Base-by-base conservation (phyloP, 1,139 yeast genomes). In the Taphrina wiesneri region DNA sequence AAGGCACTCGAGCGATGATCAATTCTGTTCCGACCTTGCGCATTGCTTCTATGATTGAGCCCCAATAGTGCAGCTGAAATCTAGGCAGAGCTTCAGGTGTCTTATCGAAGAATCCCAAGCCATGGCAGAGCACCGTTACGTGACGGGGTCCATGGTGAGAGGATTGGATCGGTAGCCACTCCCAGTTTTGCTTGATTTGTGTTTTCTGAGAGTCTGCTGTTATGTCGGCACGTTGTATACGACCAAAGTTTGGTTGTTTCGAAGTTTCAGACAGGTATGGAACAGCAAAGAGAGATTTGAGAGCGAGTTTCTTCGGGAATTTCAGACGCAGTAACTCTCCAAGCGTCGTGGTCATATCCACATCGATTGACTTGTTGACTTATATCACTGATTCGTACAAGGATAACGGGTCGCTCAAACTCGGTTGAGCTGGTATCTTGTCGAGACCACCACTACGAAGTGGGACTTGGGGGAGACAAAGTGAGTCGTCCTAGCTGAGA, bases 1-100 rank as follows among this genome's bases (percentile, higher is more conserved):
- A 85, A 0, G 95, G 91, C 0, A 88, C 95, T 72, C 80, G 83
- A 1, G 91, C 90, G 0, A 85, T 85, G 57, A 86, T 75, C 0
- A 87, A 90, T 0, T 81, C 82, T 53, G 87, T 81, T 0, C 93
- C 93, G 25, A 82, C 76, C 0, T 75, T 72, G 54, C 80, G 81
- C 32, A 88, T 74, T 0, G 84, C 83, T 26, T 81, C 81, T 70
- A 82, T 82, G 9, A 88, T 83, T 0, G 93, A 93, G 67, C 81
- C 79, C 93, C 95, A 88, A 72, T 88, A 88, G 32, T 62, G 68
- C 13, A 66, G 21, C 17, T 67, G 68, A 19, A 67, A 62, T 3
- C 51, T 28, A 7, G 68, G 68, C 34, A 66, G 34, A n/a, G 65
- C 63, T 23, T 57, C 63, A 4, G 67, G 67, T 4, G 59, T 54